Conservation (phyloP, 116 monocot species). For the Dioscorea cayenensis region DNA sequence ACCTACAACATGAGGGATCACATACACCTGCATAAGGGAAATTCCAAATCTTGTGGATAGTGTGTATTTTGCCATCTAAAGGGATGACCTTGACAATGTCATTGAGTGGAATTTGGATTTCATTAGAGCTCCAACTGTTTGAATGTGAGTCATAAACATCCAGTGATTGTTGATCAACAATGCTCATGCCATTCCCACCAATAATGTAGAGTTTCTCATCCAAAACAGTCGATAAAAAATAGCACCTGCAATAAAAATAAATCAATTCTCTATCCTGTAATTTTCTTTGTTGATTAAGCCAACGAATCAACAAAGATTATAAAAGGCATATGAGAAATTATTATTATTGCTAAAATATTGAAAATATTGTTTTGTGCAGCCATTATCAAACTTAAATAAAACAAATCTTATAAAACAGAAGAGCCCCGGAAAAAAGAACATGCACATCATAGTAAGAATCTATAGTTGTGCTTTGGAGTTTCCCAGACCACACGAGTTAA, state of each 20-base stretch:
- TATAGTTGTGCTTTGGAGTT: too few species aligned
- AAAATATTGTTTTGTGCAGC: too few species aligned
- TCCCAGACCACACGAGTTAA: too few species aligned
- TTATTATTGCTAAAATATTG: too few species aligned
- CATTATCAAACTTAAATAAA: too few species aligned
- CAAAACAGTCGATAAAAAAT: constrained; percentile 33
- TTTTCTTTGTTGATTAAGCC: neutral
- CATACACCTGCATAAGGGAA: constrained; percentile 21
- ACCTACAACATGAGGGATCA: constrained; percentile 11
- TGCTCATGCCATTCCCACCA: constrained; percentile 13
- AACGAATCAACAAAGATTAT: neutral
- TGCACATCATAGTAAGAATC: too few species aligned
- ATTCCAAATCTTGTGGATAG: constrained; percentile 19
- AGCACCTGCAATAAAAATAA: constrained; percentile 23
- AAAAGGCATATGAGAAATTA: neutral
- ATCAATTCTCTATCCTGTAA: neutral
- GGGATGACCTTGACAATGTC: constrained; percentile 27
- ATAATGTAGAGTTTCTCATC: constrained; percentile 20
- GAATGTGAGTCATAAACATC: constrained; percentile 33
- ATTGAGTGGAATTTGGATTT: constrained; percentile 8
- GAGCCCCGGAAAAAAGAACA: too few species aligned
- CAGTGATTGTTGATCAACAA: constrained; percentile 17
- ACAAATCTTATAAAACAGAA: too few species aligned
- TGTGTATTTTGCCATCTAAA: constrained; percentile 24
- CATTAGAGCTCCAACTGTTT: constrained; percentile 25